These are phyloP conservation scores for Anthracocystis panici-leucophaei DNA, from an alignment of 1,284 basidiomycete genomes.

Conservation along the genomic window DNA sequence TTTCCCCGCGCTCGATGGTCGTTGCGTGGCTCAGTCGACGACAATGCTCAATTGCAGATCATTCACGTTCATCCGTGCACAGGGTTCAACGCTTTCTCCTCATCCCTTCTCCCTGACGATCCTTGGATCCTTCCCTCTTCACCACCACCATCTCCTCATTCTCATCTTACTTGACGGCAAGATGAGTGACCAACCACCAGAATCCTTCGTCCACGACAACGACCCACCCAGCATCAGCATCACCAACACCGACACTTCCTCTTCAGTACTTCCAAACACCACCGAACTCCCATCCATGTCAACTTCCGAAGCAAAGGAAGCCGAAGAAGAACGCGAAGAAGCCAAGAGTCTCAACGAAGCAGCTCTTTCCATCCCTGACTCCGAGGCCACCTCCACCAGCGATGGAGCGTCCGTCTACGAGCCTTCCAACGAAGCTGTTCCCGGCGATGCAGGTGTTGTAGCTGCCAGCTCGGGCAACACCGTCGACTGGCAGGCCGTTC, in stretches of 20 bases:
- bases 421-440: conserved; percentile 21
- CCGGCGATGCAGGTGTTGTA: conserved; percentile 30
- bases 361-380: conserved; percentile 56
- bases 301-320: conserved; percentile 22
- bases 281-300: conserved; percentile 5
- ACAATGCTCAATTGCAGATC: neutral
- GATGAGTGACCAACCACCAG: conserved; percentile 34
- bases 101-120: neutral
- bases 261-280: neutral
- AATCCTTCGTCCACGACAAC: conserved; percentile 20
- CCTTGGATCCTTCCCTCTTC: neutral
- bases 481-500: conserved; percentile 48
- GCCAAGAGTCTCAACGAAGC: conserved; percentile 49
- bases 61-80: conserved; percentile 30
- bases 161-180: conserved; percentile 3
- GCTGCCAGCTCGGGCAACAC: conserved; percentile 5
- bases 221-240: neutral
- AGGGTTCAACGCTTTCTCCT: neutral
- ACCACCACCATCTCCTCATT: conserved; percentile 1
- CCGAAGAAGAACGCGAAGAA: conserved; percentile 35
- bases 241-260: neutral
- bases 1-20: conserved; percentile 1
- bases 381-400: conserved; percentile 34
- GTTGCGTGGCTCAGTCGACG: neutral
- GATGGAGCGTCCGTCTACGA: conserved; percentile 22